phyloP scores from a whole-genome alignment of 2,329 filamentous ascomycete genomes.

The Colletotrichum eleusines region DNA sequence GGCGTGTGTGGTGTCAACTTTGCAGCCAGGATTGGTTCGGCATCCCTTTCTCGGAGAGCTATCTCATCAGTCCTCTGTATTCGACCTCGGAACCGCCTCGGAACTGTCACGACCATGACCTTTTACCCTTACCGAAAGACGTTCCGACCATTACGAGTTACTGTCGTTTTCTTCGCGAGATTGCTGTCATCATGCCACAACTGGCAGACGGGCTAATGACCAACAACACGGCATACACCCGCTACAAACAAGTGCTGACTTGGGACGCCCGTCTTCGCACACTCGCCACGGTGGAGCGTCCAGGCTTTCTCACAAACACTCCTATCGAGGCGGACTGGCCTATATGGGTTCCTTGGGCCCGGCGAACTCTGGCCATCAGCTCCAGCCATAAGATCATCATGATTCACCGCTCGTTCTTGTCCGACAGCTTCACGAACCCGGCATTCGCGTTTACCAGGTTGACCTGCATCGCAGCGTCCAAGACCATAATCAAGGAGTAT shows the following conservation, averaged over 20 bases:
- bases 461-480: conserved; percentile 54
- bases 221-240: conserved; percentile 50
- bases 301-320: conserved; percentile 47
- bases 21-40: conserved; percentile 54
- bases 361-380: conserved; percentile 53
- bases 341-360: conserved; percentile 50
- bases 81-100: conserved; percentile 49
- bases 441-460: conserved; percentile 50
- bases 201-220: conserved; percentile 50
- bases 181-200: conserved; percentile 51
- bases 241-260: conserved; percentile 52
- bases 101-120: conserved; percentile 53
- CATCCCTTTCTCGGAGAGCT: conserved; percentile 55
- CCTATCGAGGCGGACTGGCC: conserved; percentile 48
- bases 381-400: conserved; percentile 57
- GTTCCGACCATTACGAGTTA: conserved; percentile 47
- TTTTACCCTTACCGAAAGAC: conserved; percentile 36
- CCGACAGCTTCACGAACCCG: conserved; percentile 50
- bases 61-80: conserved; percentile 53
- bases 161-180: conserved; percentile 47
- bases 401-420: conserved; percentile 55
- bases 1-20: conserved; percentile 53
- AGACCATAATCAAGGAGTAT: conserved; percentile 53
- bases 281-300: conserved; percentile 49
- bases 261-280: conserved; percentile 51